A percentile compares a stretch with the other conserved stretches of the same genome.
These are phyloP conservation scores for Candida anglica DNA, from an alignment of 805 yeast species.

Conservation along the genomic window DNA sequence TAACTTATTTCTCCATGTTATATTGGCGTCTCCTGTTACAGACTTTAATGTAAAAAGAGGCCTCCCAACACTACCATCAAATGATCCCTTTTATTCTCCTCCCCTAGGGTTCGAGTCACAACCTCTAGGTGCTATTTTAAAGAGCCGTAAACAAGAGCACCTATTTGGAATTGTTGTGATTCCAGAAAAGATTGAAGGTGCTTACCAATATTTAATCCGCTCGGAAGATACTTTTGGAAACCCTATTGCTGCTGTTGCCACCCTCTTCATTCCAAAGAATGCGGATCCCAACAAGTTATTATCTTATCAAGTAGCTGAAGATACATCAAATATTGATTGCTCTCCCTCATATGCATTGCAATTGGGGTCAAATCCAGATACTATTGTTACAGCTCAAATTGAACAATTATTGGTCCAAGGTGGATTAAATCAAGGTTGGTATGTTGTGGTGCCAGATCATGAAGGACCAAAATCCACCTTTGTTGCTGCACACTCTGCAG, in stretches of 20 bases:
- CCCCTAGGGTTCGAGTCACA: constrained; percentile 6
- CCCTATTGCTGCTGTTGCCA: constrained; percentile 14
- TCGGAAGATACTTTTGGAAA: constrained; percentile 16
- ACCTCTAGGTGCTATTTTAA: constrained; percentile 7
- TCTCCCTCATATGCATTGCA: constrained; percentile 17
- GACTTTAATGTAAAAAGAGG: not conserved
- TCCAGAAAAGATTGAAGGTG: constrained; percentile 7
- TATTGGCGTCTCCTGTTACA: not conserved
- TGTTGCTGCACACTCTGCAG: too few relatives aligned
- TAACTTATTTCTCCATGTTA: not conserved
- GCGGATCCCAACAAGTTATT: constrained; percentile 17
- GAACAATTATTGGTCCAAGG: constrained; percentile 12
- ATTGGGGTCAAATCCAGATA: constrained; percentile 7
- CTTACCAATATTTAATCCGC: constrained; percentile 22
- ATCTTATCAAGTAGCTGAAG: constrained; percentile 19
- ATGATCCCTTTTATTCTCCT: constrained; percentile 11
- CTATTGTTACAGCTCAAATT: constrained; percentile 10
- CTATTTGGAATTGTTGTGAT: constrained; percentile 4
- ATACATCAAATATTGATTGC: constrained; percentile 14
- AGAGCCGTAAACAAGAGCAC: constrained; percentile 6
- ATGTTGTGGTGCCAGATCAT: too few relatives aligned
- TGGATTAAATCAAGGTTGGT: too few relatives aligned
- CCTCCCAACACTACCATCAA: constrained; percentile 4
- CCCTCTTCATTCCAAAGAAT: constrained; percentile 18
- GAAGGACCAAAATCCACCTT: too few relatives aligned